Evolutionary conservation across 2,329 filamentous ascomycete genomes (phyloP).

Genomic region (Scytalidium sp.): DNA sequence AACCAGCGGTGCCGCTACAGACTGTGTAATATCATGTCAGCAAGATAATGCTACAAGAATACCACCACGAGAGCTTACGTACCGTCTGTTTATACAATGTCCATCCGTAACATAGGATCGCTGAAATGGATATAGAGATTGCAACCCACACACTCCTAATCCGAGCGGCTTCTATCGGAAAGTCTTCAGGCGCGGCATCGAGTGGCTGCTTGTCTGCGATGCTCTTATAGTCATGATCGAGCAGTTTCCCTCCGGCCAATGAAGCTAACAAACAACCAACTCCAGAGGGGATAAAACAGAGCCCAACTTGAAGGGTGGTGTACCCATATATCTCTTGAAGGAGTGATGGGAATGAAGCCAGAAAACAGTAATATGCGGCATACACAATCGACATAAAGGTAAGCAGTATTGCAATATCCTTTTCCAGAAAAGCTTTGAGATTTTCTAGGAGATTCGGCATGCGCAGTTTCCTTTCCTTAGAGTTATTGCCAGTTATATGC

Average conservation of each 20-base stretch:
- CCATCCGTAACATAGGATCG: constrained; percentile 8
- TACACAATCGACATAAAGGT: constrained; percentile 1
- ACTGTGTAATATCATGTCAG: background rate
- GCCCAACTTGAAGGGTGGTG: background rate
- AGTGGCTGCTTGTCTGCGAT: background rate
- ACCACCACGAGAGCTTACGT: background rate
- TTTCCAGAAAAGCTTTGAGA: background rate
- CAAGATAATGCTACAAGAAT: background rate
- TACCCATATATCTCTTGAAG: background rate
- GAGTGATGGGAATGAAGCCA: background rate
- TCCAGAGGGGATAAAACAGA: background rate
- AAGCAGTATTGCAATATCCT: constrained; percentile 1
- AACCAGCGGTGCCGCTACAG: constrained; percentile 7
- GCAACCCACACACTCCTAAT: constrained; percentile 5
- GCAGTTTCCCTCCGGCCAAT: background rate
- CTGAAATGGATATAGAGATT: background rate
- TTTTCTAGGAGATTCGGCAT: constrained; percentile 1
- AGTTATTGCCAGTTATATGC: background rate
- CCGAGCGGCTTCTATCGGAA: constrained; percentile 10
- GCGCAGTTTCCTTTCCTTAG: background rate
- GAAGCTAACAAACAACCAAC: background rate
- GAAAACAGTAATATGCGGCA: background rate
- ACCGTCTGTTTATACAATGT: constrained; percentile 2
- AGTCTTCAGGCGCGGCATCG: background rate
- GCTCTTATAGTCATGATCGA: background rate